Base-by-base conservation (phyloP, 345 rosid species). In the Trapa incisa region DNA sequence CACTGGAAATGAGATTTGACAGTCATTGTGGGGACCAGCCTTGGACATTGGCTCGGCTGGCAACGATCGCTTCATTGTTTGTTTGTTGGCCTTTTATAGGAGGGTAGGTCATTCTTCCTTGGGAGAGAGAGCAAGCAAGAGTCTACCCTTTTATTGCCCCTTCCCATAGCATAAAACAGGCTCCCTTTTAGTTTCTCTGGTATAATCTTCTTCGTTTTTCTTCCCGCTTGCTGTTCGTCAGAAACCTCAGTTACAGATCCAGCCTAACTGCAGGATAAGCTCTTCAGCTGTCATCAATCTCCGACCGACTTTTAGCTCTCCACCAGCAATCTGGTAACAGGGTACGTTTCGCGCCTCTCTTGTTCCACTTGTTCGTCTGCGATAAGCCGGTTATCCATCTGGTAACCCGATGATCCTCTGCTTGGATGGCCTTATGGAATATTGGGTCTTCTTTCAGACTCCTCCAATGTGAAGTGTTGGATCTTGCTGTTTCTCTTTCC, bases 21-120 rank as follows among this genome's bases (percentile, higher is more conserved):
- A 1, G 43, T 41, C 43, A 41, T 8, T 41, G 43, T 41, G 43
- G 92, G 87, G 0, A 96, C 96, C 66, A 73, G 87, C 67, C 82
- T 62, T 72, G 73, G 85, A 67, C 87, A 83, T 29, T 8, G 0
- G 43, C 43, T 41, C 43, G 4, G 43, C 43, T 41, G 43, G 43
- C 48, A 45, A 7, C 48, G 11, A 45, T 7, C 48, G 7, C 48
- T 45, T 13, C 48, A 45, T 45, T 45, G 43, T 41, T 22, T 22
- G 29, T 22, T 22, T 41, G 48, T 2, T 45, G 48, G 48, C 12
- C 48, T 6, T 45, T 45, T 45, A 45, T 45, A 45, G 48, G 48
- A 45, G 48, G 48, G 1, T 45, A 1, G 48, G 48, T 45, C 48
- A 7, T 45, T 45, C 48, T 45, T 11, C 48, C 48, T 41, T 4